Base-by-base conservation (phyloP, 495 filamentous ascomycete genomes). In the Penicillium dipodomyicola region DNA sequence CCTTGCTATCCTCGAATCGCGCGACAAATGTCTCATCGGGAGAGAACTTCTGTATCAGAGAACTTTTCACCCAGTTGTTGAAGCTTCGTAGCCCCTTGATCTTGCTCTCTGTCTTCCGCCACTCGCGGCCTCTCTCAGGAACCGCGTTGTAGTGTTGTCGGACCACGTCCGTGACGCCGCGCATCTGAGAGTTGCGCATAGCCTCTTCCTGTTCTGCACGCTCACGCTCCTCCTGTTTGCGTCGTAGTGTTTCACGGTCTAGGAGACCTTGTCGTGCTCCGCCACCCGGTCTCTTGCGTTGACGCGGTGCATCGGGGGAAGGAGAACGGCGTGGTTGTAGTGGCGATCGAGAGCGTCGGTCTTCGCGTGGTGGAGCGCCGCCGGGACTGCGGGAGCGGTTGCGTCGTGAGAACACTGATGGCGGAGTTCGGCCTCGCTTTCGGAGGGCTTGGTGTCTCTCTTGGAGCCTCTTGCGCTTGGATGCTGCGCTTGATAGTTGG, bases 11-110 rank as follows among this genome's bases (percentile, higher is more conserved):
- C 35, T 65, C 60, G 41, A 65, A 63, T 27, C 61, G 65, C 23
- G 82, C 71, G 29, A 78, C 66, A 58, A 80, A 85, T 42, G 87
- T 84, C 69, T 96, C 92, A 49, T 86, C 85, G 0, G 90, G 91
- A 3, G 90, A 90, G 72, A 96, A 97, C 67, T 96, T 97, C 67
- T 97, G 92, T 60, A 98, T 97, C 55, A 96, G 81, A 14, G 87
- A 91, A 70, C 90, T 95, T 79, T 98, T 98, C 70, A 97, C 82
- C 94, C 94, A 98, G 68, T 98, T 98, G 74, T 98, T 98, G 77
- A 95, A 96, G 62, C 86, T 89, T 19, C 94, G 85, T 49, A 98
- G 76, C 0, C 94, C 94, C 72, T 94, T 96, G 78, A 98, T 98
- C 54, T 87, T 85, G 67, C 87, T 91, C 63, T 92, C 90, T 2